Conservation (phyloP, 805 yeast genomes). For the Kodamaea laetipori region DNA sequence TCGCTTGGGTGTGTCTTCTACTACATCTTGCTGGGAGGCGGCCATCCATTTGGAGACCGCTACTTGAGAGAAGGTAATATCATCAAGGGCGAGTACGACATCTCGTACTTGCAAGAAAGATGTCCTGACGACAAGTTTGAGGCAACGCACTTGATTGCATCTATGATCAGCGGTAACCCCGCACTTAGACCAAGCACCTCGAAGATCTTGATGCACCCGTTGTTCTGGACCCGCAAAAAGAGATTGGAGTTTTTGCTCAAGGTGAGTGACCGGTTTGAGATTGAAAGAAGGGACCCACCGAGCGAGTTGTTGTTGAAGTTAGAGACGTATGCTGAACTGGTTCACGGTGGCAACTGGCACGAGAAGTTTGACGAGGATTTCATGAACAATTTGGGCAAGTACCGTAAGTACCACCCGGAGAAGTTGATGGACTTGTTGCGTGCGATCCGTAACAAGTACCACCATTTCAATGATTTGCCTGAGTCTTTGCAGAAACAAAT, state of each 20-base stretch:
- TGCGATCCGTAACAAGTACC: constrained; percentile 90
- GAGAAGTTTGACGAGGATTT: constrained; percentile 67
- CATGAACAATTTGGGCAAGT: constrained; percentile 83
- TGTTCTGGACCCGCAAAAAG: constrained; percentile 76
- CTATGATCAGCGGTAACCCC: constrained; percentile 75
- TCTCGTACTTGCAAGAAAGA: constrained; percentile 47
- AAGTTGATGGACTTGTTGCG: constrained; percentile 83
- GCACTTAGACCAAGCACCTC: constrained; percentile 68
- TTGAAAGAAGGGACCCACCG: constrained; percentile 80
- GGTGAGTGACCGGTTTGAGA: constrained; percentile 89
- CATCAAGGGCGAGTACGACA: constrained; percentile 60
- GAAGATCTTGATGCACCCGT: constrained; percentile 76
- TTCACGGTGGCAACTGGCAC: constrained; percentile 77
- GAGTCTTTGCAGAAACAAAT: constrained; percentile 59
- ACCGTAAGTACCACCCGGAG: constrained; percentile 79
- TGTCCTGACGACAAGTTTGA: constrained; percentile 54
- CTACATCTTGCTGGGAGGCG: constrained; percentile 78
- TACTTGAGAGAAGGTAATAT: constrained; percentile 88
- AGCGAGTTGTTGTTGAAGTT: constrained; percentile 56
- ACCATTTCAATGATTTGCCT: constrained; percentile 91
- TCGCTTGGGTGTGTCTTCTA: constrained; percentile 93
- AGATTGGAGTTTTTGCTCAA: constrained; percentile 82
- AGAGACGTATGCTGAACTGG: constrained; percentile 55
- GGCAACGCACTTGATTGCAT: constrained; percentile 67
- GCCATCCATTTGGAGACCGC: constrained; percentile 94